A percentile compares a stretch with the other conserved stretches of the same genome.
These are phyloP conservation scores for Heterococcus sp. DNA, from an alignment of 108 stramenopile genomes.

Conservation along the genomic window DNA sequence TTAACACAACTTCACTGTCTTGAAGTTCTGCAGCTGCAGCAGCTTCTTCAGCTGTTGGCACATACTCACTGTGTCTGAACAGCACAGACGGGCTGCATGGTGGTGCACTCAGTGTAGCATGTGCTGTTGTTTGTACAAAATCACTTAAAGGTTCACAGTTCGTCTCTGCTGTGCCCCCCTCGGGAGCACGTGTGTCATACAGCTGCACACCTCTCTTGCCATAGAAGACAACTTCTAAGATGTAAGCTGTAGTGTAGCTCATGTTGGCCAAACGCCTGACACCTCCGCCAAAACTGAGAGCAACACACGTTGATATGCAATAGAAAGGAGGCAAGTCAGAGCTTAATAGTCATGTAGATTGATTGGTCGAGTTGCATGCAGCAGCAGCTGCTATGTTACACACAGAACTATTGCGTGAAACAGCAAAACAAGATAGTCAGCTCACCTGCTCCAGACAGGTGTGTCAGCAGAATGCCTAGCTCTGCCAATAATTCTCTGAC, in stretches of 20 bases:
- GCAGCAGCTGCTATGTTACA: not conserved
- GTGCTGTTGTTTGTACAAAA: not conserved
- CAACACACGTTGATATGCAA: not conserved
- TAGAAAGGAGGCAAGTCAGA: not conserved
- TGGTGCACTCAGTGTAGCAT: not conserved
- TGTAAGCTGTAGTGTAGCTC: slow-evolving; percentile 9
- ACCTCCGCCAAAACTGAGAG: not conserved
- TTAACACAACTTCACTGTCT: slow-evolving; percentile 8
- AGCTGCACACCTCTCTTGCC: slow-evolving; percentile 19
- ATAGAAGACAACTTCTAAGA: slow-evolving; percentile 21
- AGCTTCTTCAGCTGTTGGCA: slow-evolving; percentile 29
- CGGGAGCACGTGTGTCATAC: slow-evolving; percentile 12
- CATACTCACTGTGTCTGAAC: slow-evolving; percentile 23
- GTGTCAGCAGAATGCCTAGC: slow-evolving; percentile 30
- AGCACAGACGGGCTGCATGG: slow-evolving; percentile 25
- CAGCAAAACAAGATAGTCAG: too few species aligned
- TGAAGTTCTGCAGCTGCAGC: slow-evolving; percentile 1
- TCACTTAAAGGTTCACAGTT: slow-evolving; percentile 7
- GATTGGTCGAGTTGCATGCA: too few species aligned
- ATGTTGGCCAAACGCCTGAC: slow-evolving; percentile 19
- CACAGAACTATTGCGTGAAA: too few species aligned
- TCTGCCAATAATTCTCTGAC: slow-evolving; percentile 31
- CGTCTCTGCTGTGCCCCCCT: slow-evolving; percentile 18
- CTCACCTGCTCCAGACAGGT: slow-evolving; percentile 35
- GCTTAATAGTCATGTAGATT: not conserved